Base-by-base conservation (phyloP, 768 basidiomycete genomes). In the Pluteus cervinus region DNA sequence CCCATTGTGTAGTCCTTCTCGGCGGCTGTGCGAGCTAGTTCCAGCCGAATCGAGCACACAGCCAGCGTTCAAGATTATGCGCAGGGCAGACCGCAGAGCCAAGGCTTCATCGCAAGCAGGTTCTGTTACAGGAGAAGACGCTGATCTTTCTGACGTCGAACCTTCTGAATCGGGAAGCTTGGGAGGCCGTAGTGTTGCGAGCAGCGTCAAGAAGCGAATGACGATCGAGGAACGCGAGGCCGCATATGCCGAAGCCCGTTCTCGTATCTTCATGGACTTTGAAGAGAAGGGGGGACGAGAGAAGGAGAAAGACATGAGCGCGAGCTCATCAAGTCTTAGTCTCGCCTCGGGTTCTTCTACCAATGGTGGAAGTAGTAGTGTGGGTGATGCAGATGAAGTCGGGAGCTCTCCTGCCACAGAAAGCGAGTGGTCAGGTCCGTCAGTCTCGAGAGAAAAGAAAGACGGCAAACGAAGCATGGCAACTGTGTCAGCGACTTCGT, bases 41-140 rank as follows among this genome's bases (percentile, higher is more conserved):
- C 88, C 88, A 16, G 68, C 76, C 4, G 86, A 88, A 52, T 67
- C 75, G 12, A 60, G 77, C 4, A 54, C 77, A 0, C 81, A 80
- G 22, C 86, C 83, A n/a, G 73, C 86, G 14, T 83, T 91, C 51
- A 84, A 89, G 71, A 91, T 91, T 50, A 91, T 91, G 86, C 77
- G 80, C 29, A 74, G 88, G 48, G 62, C 71, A 15, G 77, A 81
- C 45, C 74, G 77, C 28, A 61, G 71, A 36, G 59, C 66, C 37
- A 75, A 70, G 37, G 65, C 82, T 3, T 71, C 73, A 42, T 86
- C 85, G n/a, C 81, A 81, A 46, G 66, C 81, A 6, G 77, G 78
- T 24, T 87, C 86, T 2, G 74, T 83, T 2, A 68, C 73, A 1
- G 83, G 80, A 4, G 86, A 87, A 50, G 86, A 89, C 45, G 75